Base-by-base conservation (phyloP, 345 rosid species). In the Draba incana region DNA sequence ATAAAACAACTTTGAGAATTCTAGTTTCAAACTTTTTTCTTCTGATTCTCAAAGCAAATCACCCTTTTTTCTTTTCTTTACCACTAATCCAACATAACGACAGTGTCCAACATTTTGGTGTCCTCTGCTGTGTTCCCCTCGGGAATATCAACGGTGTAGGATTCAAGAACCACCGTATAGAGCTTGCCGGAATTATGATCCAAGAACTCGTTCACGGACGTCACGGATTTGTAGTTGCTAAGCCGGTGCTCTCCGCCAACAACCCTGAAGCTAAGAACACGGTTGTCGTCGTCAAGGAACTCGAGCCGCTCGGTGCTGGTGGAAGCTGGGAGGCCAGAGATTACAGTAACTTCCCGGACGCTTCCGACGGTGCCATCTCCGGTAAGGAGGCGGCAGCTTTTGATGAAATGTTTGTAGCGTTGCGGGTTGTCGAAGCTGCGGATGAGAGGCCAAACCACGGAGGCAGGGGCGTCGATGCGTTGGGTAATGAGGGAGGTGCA, bases 191-290 rank as follows among this genome's bases (percentile, higher is more conserved):
- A 56, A n/a, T 57, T 84, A 6, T 49, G 50, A 6, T 42, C 41
- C 46, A 10, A 10, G 67, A 92, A 85, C 81, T 87, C 94, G 56
- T 87, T 87, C 1, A 89, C 90, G 6, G 96, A 87, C 1, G 94
- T 92, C 15, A 92, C 96, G 0, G 98, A 83, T 49, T 78, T 75
- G 66, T 92, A 92, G 64, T 92, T 87, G 1, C 81, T 78, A 12
- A 92, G 86, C 70, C 97, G 67, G 55, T 92, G 96, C 66, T 89
- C 94, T 0, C 98, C 98, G 0, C 98, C 98, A 1, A 92, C 85
- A 0, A 88, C 98, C 52, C 81, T 81, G 35, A 92, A 92, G 83
- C 98, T 92, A 13, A 92, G 39, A 16, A 89, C 64, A 14, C 83
- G 96, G 42, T 78, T 75, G 27, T 85, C 81, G 0, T 92, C 94